Percentiles rank a stretch among this genome's conserved stretches.
phyloP scores from a whole-genome alignment of 495 filamentous ascomycete genomes.

The Beverwykella pulmonaria region DNA sequence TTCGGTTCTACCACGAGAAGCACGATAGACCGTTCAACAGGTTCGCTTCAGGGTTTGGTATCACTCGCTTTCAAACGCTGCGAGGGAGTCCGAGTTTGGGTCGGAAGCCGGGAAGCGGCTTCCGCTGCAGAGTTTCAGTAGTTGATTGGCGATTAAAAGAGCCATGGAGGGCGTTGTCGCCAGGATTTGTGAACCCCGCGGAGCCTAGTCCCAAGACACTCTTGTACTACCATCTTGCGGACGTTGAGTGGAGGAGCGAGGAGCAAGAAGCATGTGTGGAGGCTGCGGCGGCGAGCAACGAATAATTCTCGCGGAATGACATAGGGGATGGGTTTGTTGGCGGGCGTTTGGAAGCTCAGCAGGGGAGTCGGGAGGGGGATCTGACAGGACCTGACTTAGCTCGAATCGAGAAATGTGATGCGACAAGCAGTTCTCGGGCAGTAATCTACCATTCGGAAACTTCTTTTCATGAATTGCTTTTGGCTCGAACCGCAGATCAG shows the following conservation, averaged over 20 bases:
- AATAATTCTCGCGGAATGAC: background rate
- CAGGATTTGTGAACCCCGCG: background rate
- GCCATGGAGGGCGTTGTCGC: background rate
- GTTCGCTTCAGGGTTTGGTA: constrained; percentile 3
- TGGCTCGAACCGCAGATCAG: background rate
- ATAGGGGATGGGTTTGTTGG: background rate
- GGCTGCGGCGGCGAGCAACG: background rate
- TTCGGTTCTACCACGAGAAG: constrained; percentile 17
- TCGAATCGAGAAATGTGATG: background rate
- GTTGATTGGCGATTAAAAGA: constrained; percentile 11
- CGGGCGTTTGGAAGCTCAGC: background rate
- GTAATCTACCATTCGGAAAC: background rate
- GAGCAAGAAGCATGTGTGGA: background rate
- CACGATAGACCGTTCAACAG: constrained; percentile 3
- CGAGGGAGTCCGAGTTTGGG: background rate
- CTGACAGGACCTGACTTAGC: background rate
- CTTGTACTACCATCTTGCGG: background rate
- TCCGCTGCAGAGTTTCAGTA: constrained; percentile 14
- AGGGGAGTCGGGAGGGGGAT: background rate
- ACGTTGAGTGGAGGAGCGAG: background rate
- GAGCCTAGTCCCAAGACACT: background rate
- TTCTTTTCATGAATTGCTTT: background rate
- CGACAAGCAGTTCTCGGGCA: background rate
- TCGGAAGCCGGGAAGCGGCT: constrained; percentile 7
- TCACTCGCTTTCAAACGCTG: constrained; percentile 7